phyloP scores from a whole-genome alignment of 345 rosid genomes.

The Pistacia integerrima region DNA sequence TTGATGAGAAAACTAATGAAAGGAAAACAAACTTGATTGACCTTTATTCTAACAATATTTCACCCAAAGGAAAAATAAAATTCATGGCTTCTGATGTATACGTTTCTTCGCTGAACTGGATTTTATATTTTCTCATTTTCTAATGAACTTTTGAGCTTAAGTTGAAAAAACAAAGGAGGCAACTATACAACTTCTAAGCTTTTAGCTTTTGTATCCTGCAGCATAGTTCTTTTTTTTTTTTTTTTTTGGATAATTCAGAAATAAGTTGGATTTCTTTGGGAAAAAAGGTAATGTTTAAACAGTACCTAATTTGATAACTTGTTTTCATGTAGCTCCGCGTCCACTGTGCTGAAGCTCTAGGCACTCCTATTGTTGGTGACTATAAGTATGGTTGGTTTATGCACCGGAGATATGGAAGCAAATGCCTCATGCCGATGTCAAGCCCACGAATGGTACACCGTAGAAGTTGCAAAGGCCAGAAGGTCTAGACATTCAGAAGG shows the following conservation, averaged over 20 bases:
- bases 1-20: neutral
- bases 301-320: neutral
- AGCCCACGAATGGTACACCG: conserved; percentile 65
- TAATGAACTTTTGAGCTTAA: neutral
- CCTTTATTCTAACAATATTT: neutral
- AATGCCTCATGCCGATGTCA: conserved; percentile 63
- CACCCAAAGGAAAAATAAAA: neutral
- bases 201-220: neutral
- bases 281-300: no score
- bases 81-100: neutral
- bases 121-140: no score
- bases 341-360: conserved; percentile 96
- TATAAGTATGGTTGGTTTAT: conserved; percentile 92
- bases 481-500: conserved; percentile 86
- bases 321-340: conserved; percentile 63
- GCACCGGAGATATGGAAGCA: conserved; percentile 82
- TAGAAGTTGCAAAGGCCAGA: conserved; percentile 85
- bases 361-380: conserved; percentile 91
- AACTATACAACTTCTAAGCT: neutral
- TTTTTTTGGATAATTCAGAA: no score
- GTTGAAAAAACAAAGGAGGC: neutral
- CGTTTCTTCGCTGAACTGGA: neutral
- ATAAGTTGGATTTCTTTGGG: no score
- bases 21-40: neutral
- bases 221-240: no score